Base-by-base conservation (phyloP, 345 rosid genomes). In the Camelina sativa region DNA sequence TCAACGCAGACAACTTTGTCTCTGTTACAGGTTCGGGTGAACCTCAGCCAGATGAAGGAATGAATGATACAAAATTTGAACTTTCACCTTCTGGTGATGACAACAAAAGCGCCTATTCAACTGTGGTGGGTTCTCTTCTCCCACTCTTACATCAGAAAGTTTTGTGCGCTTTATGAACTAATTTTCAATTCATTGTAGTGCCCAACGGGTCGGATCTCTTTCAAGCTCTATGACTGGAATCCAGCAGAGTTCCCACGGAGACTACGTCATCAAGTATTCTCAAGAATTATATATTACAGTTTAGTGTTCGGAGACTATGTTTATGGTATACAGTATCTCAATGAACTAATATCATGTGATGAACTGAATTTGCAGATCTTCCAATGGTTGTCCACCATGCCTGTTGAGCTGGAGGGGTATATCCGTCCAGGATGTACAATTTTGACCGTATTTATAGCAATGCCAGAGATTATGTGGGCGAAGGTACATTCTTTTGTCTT, bases 151-250 rank as follows among this genome's bases (percentile, higher is more conserved):
- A 53, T 78, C 20, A 67, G 20, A 53, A 62, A 3, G 3, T 12
- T 37, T 2, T 46, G 10, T 62, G 38, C 22, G 52, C 41, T 47
- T 58, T 58, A 25, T 50, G 34, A 73, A 57, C 78, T 84, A 44
- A 76, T 76, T 63, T 56, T 17, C 71, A 10, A 77, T 75, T 78
- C 65, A 16, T 48, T 89, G 60, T 63, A 95, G 99, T 92, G 97
- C 62, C 97, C 99, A 59, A 89, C 99, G 60, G 99, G 97, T 65
- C 88, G 97, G 73, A 90, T 95, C 79, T 92, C 97, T n/a, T 92
- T 90, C 82, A 92, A 90, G 88, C 97, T 94, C 67, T 92, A 92
- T 81, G 99, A 95, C 67, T 95, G 99, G 99, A 95, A 95, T 84
- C 99, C 97, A 2, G 97, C 97, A 3, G 99, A 95, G 79, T 95